These are phyloP conservation scores for Ulmus americana DNA, from an alignment of 331 rosid genomes.

Conservation along the genomic window DNA sequence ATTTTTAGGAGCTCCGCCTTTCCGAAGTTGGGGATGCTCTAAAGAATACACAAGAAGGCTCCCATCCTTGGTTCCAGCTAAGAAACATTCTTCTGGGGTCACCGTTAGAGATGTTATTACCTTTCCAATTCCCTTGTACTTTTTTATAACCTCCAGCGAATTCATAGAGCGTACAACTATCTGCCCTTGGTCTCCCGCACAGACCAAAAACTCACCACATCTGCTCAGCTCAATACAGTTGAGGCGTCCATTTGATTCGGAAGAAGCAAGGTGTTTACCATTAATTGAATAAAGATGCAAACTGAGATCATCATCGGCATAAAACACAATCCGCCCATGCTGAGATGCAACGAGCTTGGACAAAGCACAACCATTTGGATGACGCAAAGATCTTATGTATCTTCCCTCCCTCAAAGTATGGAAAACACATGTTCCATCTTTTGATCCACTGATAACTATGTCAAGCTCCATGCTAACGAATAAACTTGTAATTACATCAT, in stretches of 20 bases:
- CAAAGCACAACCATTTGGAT: conserved; percentile 81
- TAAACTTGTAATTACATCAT: conserved; percentile 85
- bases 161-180: conserved; percentile 83
- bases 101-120: conserved; percentile 70
- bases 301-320: conserved; percentile 94
- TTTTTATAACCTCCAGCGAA: conserved; percentile 74
- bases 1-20: conserved; percentile 45
- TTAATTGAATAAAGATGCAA: conserved; percentile 87
- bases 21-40: conserved; percentile 77
- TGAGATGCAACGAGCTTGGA: conserved; percentile 79
- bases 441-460: conserved; percentile 91
- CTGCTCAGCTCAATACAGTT: conserved; percentile 72
- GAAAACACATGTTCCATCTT: conserved; percentile 91
- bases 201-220: conserved; percentile 86
- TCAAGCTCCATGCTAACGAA: conserved; percentile 84
- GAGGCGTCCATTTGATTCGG: conserved; percentile 91
- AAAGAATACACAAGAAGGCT: conserved; percentile 81
- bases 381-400: conserved; percentile 77
- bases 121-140: conserved; percentile 80
- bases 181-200: conserved; percentile 98
- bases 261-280: conserved; percentile 86
- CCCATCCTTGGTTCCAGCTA: conserved; percentile 93
- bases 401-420: conserved; percentile 90
- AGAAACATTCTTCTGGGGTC: conserved; percentile 87
- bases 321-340: conserved; percentile 74